A percentile compares a stretch with the other conserved stretches of the same genome.
phyloP scores from a whole-genome alignment of 345 rosid species.

The Brassica rapa region DNA sequence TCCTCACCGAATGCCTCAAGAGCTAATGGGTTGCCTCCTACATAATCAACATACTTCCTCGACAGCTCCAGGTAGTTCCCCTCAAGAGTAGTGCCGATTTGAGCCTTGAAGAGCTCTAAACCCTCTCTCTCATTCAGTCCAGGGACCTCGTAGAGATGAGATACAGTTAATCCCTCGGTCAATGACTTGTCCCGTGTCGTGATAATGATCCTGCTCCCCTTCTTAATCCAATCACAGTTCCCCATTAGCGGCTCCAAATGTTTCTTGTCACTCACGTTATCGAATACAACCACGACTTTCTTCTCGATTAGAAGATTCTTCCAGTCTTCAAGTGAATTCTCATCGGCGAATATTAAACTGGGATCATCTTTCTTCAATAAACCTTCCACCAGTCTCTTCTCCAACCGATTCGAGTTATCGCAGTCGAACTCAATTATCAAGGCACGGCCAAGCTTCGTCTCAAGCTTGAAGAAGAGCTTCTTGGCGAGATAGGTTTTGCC shows the following conservation, averaged over 20 bases:
- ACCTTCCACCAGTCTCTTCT: background rate
- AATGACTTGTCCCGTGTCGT: constrained; percentile 31
- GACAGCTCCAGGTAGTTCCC: constrained; percentile 21
- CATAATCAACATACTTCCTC: constrained; percentile 12
- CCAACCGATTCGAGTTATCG: background rate
- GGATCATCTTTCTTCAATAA: background rate
- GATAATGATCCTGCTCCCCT: constrained; percentile 33
- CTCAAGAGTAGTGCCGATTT: background rate
- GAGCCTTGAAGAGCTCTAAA: constrained; percentile 13
- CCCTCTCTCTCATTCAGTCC: constrained; percentile 22
- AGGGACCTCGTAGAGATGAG: constrained; percentile 7
- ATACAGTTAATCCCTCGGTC: background rate
- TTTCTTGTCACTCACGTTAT: constrained; percentile 1
- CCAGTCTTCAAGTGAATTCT: background rate
- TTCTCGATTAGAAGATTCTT: background rate
- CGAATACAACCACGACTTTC: constrained; percentile 25
- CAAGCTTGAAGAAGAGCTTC: background rate
- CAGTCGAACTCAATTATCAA: background rate
- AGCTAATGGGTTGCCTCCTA: constrained; percentile 47
- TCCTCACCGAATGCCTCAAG: too few species aligned
- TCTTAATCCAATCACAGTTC: background rate
- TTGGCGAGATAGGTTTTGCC: constrained; percentile 28
- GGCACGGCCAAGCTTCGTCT: background rate
- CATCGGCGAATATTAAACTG: background rate
- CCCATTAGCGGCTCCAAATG: background rate